These are phyloP conservation scores for Penicillium robsamsonii DNA, from an alignment of 495 filamentous ascomycete genomes.

Conservation along the genomic window DNA sequence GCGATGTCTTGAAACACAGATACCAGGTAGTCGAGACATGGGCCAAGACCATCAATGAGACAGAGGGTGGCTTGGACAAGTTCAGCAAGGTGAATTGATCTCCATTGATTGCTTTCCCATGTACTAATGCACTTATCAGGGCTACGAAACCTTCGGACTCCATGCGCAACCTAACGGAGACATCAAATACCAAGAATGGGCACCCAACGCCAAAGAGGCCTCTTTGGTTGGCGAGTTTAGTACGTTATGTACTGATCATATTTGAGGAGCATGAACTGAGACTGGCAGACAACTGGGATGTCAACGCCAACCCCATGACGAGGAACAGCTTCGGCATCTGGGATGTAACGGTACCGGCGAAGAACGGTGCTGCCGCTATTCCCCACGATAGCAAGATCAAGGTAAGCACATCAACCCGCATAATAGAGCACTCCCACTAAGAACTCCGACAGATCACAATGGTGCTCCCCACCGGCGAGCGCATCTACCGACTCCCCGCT, in stretches of 20 bases:
- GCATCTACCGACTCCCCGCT: conserved; percentile 84
- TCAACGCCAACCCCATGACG: conserved; percentile 77
- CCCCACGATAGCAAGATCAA: conserved; percentile 94
- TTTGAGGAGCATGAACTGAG: conserved; percentile 29
- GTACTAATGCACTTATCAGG: conserved; percentile 36
- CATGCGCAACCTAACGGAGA: conserved; percentile 75
- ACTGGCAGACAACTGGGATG: conserved; percentile 80
- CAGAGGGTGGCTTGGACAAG: conserved; percentile 86
- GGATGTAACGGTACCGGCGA: conserved; percentile 74
- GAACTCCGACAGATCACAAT: conserved; percentile 66
- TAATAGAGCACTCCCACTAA: neutral
- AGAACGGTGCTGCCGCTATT: conserved; percentile 72
- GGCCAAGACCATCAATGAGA: conserved; percentile 77
- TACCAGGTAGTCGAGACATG: conserved; percentile 81
- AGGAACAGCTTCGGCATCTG: conserved; percentile 85
- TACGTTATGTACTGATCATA: conserved; percentile 41
- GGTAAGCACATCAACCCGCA: conserved; percentile 43
- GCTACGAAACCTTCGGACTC: conserved; percentile 82
- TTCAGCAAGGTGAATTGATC: conserved; percentile 71
- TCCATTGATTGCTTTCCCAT: neutral
- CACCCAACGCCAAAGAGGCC: conserved; percentile 79
- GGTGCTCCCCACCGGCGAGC: conserved; percentile 71
- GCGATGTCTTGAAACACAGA: conserved; percentile 69
- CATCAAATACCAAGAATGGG: conserved; percentile 94
- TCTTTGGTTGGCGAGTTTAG: conserved; percentile 96